phyloP scores from a whole-genome alignment of 257 asterid genomes.

The Mitragyna speciosa region DNA sequence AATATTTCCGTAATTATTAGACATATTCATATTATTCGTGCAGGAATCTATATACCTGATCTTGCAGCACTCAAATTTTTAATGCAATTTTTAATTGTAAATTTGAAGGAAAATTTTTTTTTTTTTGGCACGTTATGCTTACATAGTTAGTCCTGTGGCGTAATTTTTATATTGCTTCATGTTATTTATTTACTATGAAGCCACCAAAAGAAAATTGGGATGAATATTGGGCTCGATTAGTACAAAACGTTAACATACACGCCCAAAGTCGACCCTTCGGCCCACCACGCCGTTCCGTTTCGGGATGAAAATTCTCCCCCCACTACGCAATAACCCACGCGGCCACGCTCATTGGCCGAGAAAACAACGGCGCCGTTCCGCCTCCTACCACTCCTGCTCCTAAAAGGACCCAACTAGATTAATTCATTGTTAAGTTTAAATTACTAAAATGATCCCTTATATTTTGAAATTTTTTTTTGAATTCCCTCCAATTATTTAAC shows the following conservation, averaged over 20 bases:
- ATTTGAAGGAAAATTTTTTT: too few species aligned
- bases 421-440: neutral
- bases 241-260: neutral
- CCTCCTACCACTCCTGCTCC: neutral
- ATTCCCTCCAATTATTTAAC: neutral
- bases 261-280: neutral
- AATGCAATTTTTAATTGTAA: too few species aligned
- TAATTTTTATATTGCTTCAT: too few species aligned
- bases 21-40: too few species aligned
- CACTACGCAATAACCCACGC: neutral
- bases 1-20: too few species aligned
- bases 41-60: too few species aligned
- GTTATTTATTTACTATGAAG: too few species aligned
- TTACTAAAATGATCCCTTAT: neutral
- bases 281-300: conserved; percentile 10
- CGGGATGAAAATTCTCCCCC: neutral
- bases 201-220: too few species aligned
- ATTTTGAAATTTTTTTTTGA: neutral
- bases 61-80: too few species aligned
- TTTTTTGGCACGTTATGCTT: too few species aligned
- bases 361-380: neutral
- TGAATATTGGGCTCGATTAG: neutral
- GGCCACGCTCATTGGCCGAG: neutral
- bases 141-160: too few species aligned
- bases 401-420: neutral